Conservation (phyloP, 2,329 filamentous ascomycete genomes). For the Aspergillus sp. region DNA sequence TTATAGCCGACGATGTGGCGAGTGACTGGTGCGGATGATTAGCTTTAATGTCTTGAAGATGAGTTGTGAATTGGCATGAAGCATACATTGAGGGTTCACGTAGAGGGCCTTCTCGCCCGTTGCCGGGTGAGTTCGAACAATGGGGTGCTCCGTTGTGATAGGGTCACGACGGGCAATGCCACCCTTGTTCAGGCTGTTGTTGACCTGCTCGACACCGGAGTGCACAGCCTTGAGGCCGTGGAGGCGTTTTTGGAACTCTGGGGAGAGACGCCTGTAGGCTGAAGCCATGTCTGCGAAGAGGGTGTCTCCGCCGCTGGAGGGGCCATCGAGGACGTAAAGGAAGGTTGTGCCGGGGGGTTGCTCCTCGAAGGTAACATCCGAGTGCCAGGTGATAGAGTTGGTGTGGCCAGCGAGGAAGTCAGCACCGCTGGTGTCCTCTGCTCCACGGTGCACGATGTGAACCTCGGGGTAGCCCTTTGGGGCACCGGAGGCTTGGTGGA, state of each 20-base stretch:
- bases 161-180: constrained; percentile 75
- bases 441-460: constrained; percentile 75
- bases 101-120: constrained; percentile 79
- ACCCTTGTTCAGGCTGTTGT: constrained; percentile 64
- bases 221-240: constrained; percentile 80
- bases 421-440: constrained; percentile 59
- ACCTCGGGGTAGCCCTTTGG: constrained; percentile 72
- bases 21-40: constrained; percentile 57
- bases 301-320: constrained; percentile 78
- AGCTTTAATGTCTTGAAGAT: not conserved
- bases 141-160: constrained; percentile 70
- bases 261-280: constrained; percentile 78
- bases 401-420: constrained; percentile 69
- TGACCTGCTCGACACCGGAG: constrained; percentile 78
- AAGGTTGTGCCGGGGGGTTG: constrained; percentile 91
- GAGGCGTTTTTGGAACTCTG: constrained; percentile 74
- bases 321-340: constrained; percentile 81
- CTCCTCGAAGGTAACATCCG: constrained; percentile 81
- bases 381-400: constrained; percentile 85
- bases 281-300: constrained; percentile 76
- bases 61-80: not conserved
- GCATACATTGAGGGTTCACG: constrained; percentile 77
- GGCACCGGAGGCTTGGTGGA: constrained; percentile 75
- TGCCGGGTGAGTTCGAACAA: constrained; percentile 76
- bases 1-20: constrained; percentile 79